Percentiles rank a stretch among this genome's conserved stretches.
Conservation (phyloP, 768 basidiomycete genomes). For the Psilocybe sp. region DNA sequence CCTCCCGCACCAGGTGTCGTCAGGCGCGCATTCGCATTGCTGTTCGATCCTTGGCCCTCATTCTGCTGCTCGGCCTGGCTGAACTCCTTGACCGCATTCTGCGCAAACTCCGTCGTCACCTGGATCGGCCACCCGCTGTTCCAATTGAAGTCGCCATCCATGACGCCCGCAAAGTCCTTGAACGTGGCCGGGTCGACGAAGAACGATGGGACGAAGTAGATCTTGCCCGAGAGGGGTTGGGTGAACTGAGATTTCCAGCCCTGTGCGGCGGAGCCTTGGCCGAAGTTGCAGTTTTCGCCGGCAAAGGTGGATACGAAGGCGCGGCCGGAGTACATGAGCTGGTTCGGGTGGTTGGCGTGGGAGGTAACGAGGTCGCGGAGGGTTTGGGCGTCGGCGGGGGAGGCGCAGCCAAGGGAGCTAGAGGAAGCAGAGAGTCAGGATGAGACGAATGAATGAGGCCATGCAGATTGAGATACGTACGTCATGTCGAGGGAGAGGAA, state of each 20-base stretch:
- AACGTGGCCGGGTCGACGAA: constrained; percentile 56
- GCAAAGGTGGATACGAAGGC: constrained; percentile 71
- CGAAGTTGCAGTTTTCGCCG: constrained; percentile 69
- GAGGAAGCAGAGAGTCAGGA: neutral
- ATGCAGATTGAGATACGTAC: constrained; percentile 31
- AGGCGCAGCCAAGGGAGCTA: constrained; percentile 55
- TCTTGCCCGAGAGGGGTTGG: constrained; percentile 41
- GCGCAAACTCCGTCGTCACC: constrained; percentile 42
- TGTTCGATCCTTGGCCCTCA: neutral
- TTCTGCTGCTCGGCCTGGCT: constrained; percentile 6
- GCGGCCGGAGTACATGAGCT: constrained; percentile 41
- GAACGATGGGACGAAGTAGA: constrained; percentile 70
- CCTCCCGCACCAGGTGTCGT: constrained; percentile 13
- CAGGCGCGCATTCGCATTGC: neutral
- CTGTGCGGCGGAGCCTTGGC: constrained; percentile 42
- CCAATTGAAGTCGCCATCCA: constrained; percentile 69
- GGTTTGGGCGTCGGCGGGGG: constrained; percentile 41
- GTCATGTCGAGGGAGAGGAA: constrained; percentile 82
- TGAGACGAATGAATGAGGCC: neutral
- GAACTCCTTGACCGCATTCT: constrained; percentile 24
- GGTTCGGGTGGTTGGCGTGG: constrained; percentile 57
- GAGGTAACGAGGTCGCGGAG: constrained; percentile 54
- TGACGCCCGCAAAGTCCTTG: constrained; percentile 41
- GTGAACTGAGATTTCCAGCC: constrained; percentile 62
- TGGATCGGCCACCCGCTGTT: constrained; percentile 78